Conservation (phyloP, 331 rosid genomes). For the Pyracantha coccinea region DNA sequence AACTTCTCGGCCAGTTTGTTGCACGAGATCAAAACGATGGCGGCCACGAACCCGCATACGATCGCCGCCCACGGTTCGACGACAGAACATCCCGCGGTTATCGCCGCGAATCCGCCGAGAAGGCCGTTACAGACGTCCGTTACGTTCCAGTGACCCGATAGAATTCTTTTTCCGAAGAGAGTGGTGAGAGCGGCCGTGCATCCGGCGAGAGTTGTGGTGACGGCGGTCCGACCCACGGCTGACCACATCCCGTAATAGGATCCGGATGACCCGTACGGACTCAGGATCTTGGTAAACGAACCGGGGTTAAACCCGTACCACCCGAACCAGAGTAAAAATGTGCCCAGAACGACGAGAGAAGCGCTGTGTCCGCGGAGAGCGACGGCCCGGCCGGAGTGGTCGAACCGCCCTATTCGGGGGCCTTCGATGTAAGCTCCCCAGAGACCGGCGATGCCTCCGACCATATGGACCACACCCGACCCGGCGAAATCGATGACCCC, state of each 20-base stretch:
- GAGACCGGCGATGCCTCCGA: conserved; percentile 77
- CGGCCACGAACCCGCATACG: conserved; percentile 71
- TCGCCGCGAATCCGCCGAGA: conserved; percentile 85
- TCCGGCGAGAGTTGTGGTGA: conserved; percentile 80
- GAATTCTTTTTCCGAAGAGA: conserved; percentile 59
- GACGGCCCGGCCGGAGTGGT: conserved; percentile 41
- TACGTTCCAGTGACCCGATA: conserved; percentile 92
- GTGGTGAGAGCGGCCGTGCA: conserved; percentile 84
- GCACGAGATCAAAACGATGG: conserved; percentile 47
- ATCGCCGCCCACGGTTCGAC: conserved; percentile 96
- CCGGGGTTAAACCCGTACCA: conserved; percentile 97
- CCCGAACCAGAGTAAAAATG: conserved; percentile 90
- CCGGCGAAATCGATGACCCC: conserved; percentile 93
- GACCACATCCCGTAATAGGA: conserved; percentile 78
- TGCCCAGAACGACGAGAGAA: conserved; percentile 59
- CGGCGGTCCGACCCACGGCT: conserved; percentile 88
- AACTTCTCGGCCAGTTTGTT: conserved; percentile 56
- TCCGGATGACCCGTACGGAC: conserved; percentile 22
- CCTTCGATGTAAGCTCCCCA: conserved; percentile 92
- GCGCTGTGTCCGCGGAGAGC: conserved; percentile 71
- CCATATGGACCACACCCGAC: conserved; percentile 90
- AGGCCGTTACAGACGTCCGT: conserved; percentile 86
- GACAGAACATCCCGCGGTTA: conserved; percentile 77
- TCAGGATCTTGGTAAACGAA: conserved; percentile 53
- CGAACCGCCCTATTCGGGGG: conserved; percentile 79